A percentile compares a stretch with the other conserved stretches of the same genome.
Evolutionary conservation across 345 rosid genomes (phyloP).

Genomic region (Bretschneidera sinensis): DNA sequence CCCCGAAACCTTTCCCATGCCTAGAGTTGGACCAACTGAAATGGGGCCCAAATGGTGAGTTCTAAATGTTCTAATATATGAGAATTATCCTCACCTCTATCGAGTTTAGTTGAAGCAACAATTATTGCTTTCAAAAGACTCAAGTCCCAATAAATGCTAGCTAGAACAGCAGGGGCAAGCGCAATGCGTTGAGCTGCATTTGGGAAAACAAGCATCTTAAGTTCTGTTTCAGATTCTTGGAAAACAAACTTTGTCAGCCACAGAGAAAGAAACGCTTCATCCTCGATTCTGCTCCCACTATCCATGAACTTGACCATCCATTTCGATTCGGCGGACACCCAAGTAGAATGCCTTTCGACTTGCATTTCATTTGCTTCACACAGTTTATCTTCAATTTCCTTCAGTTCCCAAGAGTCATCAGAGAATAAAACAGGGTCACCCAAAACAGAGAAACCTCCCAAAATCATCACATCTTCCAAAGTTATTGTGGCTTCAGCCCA

Average conservation of each 20-base stretch:
- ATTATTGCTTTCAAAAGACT: conserved; percentile 21
- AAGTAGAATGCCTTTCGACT: not conserved
- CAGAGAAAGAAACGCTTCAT: conserved; percentile 35
- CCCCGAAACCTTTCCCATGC: conserved; percentile 44
- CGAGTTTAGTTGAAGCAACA: not conserved
- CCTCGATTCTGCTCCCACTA: conserved; percentile 31
- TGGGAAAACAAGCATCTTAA: conserved; percentile 1
- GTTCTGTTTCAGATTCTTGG: not conserved
- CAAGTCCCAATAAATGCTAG: conserved; percentile 36
- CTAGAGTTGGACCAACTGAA: conserved; percentile 47
- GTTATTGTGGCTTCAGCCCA: too few relatives aligned
- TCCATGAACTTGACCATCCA: conserved; percentile 35
- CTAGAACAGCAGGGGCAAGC: conserved; percentile 41
- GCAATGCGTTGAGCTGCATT: conserved; percentile 32
- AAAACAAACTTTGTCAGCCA: conserved; percentile 40
- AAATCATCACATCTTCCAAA: too few relatives aligned
- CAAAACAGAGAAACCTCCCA: too few relatives aligned
- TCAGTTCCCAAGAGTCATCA: too few relatives aligned
- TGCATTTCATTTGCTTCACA: conserved; percentile 5
- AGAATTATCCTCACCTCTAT: not conserved
- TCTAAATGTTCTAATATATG: too few relatives aligned
- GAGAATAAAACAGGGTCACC: conserved; percentile 34
- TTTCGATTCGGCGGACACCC: not conserved
- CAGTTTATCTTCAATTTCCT: too few relatives aligned
- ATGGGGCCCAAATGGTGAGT: conserved; percentile 20